Conservation (phyloP, 192 early-diverging fungal genomes). For the Umbelopsis sp. region DNA sequence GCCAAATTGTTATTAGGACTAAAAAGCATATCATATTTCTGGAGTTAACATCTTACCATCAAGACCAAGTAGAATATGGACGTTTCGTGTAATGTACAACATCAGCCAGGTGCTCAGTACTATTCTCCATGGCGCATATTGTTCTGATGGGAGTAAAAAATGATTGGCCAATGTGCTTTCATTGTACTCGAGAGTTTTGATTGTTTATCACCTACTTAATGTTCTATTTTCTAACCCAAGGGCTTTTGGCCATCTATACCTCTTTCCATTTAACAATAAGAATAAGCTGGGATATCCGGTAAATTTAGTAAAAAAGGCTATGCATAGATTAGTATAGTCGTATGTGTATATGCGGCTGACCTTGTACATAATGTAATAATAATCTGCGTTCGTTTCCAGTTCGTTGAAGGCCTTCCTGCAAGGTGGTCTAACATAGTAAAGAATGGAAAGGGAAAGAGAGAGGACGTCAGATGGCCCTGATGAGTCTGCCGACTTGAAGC, state of each 20-base stretch:
- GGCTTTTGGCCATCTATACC: conserved; percentile 24
- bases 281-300: conserved; percentile 19
- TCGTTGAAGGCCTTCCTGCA: conserved; percentile 86
- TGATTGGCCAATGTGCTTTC: neutral
- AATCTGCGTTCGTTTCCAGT: conserved; percentile 80
- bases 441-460: neutral
- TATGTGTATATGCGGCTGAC: neutral
- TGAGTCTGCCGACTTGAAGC: neutral
- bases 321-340: neutral
- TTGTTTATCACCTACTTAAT: conserved; percentile 17
- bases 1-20: conserved; percentile 17
- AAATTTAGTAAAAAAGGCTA: neutral
- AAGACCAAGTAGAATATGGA: conserved; percentile 71
- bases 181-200: too few relatives aligned
- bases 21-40: neutral
- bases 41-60: conserved; percentile 47
- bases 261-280: conserved; percentile 27
- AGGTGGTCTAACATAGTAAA: conserved; percentile 87
- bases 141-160: conserved; percentile 22
- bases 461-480: conserved; percentile 7
- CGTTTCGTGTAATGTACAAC: conserved; percentile 68
- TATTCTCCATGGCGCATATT: conserved; percentile 75
- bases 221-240: conserved; percentile 30
- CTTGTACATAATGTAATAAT: conserved; percentile 49
- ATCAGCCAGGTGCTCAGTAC: conserved; percentile 61